Base-by-base conservation (phyloP, 2,329 filamentous ascomycete genomes). In the Colletotrichum chrysophilum region DNA sequence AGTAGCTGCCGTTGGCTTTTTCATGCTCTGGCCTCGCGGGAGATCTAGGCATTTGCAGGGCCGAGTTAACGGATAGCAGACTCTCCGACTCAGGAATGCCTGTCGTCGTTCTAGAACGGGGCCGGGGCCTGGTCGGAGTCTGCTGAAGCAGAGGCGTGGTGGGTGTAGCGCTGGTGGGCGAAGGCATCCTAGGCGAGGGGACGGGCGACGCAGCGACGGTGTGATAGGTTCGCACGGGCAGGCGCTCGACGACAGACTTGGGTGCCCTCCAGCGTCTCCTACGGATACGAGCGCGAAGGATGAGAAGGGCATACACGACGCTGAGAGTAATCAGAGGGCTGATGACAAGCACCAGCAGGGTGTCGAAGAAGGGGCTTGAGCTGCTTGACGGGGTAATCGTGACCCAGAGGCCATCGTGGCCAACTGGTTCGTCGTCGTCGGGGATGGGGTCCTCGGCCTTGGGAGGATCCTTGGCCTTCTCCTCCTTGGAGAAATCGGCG, bases 221-320 rank as follows among this genome's bases (percentile, higher is more conserved):
- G 80, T 98, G 96, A 81, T 98, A 99, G 0, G 96, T 98, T 75
- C 96, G 93, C 16, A 99, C 96, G 3, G 97, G 97, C n/a, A 99
- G 90, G 74, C 94, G 93, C 79, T 98, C 96, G 21, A 99, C 96
- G 1, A 99, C 93, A 1, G 95, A 98, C 85, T 99, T 99, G 7
- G 97, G 97, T n/a, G 97, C 97, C 80, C 97, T 92, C 96, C 97
- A 99, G 79, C 96, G 91, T 77, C 96, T 91, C 75, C 96, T 91
- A 66, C 96, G 93, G 79, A 98, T 97, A 75, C 96, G 94, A 62
- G 96, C 96, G 70, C 97, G 93, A 48, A 98, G 88, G 55, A 98
- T 91, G 7, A 98, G 89, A 13, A 98, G 89, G 14, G 95, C 94
- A 82, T 98, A 98, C 3, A 99, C 96, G 7, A 98, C 93, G 5